Evolutionary conservation across 2,329 filamentous ascomycete species (phyloP).

Genomic region (Nothophoma quercina): DNA sequence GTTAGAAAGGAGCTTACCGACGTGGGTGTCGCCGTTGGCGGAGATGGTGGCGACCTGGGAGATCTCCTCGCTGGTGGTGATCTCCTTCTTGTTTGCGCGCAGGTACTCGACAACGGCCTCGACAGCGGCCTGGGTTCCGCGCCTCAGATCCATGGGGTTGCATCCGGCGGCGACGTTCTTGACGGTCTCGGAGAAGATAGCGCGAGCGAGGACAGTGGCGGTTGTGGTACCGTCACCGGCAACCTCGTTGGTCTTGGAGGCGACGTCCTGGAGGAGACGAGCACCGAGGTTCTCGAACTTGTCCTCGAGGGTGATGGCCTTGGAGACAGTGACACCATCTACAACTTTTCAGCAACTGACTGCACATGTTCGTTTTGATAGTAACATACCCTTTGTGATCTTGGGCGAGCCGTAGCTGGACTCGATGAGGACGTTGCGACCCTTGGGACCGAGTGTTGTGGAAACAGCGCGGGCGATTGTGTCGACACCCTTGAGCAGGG

Average conservation of each 20-base stretch:
- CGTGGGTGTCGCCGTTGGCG: conserved; percentile 94
- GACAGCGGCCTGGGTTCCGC: conserved; percentile 95
- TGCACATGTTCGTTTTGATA: neutral
- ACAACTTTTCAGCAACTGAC: conserved; percentile 24
- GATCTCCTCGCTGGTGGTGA: conserved; percentile 96
- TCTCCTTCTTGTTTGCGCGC: conserved; percentile 95
- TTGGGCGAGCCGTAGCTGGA: conserved; percentile 98
- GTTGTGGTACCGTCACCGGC: conserved; percentile 99
- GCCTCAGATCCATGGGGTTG: conserved; percentile 99
- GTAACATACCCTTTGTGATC: conserved; percentile 89
- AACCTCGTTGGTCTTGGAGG: conserved; percentile 98
- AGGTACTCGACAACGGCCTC: conserved; percentile 94
- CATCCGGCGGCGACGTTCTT: conserved; percentile 99
- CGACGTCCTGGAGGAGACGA: conserved; percentile 94
- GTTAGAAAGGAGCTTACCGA: conserved; percentile 93
- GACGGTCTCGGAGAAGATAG: conserved; percentile 99
- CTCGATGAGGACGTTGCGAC: conserved; percentile 97
- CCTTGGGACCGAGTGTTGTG: conserved; percentile 96
- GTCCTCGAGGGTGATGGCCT: conserved; percentile 91
- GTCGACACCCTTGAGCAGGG: conserved; percentile 92
- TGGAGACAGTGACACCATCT: conserved; percentile 66
- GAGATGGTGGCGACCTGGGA: conserved; percentile 98
- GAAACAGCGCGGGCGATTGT: conserved; percentile 95
- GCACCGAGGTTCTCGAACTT: conserved; percentile 99
- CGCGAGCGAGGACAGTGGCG: conserved; percentile 93